Conservation (phyloP, 2,329 filamentous ascomycete genomes). For the Pseudogymnoascus sp. region DNA sequence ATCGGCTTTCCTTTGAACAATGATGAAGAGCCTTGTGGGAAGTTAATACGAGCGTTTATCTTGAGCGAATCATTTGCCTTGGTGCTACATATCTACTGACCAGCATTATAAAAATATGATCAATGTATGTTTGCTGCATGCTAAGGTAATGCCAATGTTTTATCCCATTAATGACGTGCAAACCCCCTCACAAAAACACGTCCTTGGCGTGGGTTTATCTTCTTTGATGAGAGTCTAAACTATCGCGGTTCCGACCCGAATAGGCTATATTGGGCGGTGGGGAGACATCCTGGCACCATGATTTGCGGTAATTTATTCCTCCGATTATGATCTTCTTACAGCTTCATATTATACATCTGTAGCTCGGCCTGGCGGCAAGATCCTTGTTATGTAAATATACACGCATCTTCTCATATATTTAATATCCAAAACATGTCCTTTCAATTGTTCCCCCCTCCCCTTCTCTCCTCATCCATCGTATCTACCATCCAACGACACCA, state of each 20-base stretch:
- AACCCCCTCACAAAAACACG: not conserved
- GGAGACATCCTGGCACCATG: not conserved
- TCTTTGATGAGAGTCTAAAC: not conserved
- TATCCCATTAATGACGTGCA: not conserved
- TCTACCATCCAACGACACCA: not conserved
- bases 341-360: conserved; percentile 10
- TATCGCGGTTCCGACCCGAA: not conserved
- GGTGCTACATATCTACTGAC: not conserved
- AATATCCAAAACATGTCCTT: not conserved
- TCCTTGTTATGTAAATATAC: not conserved
- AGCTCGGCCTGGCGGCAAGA: not conserved
- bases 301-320: conserved; percentile 9
- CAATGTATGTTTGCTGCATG: not conserved
- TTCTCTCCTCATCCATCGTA: not conserved
- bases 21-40: no score
- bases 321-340: not conserved
- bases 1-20: not conserved
- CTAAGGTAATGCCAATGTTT: not conserved
- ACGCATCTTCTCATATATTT: not conserved
- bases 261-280: not conserved
- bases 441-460: no score
- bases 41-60: not conserved
- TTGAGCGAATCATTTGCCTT: not conserved
- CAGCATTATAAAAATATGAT: not conserved
- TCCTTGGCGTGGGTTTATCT: not conserved